Conservation (phyloP, 257 asterid genomes). For the Leonotis leonurus region DNA sequence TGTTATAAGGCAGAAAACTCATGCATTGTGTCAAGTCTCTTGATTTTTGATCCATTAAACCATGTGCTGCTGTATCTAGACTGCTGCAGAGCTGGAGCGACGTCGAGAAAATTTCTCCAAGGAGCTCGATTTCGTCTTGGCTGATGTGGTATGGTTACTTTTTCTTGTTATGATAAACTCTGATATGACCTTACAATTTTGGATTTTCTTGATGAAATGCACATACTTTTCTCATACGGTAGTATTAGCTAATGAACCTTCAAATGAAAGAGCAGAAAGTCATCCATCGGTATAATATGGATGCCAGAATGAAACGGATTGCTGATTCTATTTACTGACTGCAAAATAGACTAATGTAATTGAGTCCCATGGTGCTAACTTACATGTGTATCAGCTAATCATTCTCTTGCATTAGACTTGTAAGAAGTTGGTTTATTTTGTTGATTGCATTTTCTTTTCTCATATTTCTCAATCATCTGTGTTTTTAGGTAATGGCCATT, state of each 20-base stretch:
- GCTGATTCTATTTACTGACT: background rate
- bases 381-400: background rate
- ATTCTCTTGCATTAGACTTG: background rate
- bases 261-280: background rate
- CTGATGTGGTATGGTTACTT: conserved; percentile 69
- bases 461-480: conserved; percentile 14
- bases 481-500: conserved; percentile 79
- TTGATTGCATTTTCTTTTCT: background rate
- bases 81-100: conserved; percentile 81
- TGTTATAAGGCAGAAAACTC: background rate
- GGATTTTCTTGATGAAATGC: background rate
- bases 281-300: background rate
- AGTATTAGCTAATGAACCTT: background rate
- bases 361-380: background rate
- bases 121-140: conserved; percentile 88
- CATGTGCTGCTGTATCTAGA: conserved; percentile 30
- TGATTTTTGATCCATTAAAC: background rate
- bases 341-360: no score
- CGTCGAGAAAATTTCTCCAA: conserved; percentile 82
- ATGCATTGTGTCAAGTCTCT: background rate
- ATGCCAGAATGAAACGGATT: background rate
- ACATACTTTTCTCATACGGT: background rate
- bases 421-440: background rate
- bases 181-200: background rate
- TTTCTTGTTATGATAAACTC: background rate